These are phyloP conservation scores for Agaricus blazei DNA, from an alignment of 768 basidiomycete species.

Conservation along the genomic window DNA sequence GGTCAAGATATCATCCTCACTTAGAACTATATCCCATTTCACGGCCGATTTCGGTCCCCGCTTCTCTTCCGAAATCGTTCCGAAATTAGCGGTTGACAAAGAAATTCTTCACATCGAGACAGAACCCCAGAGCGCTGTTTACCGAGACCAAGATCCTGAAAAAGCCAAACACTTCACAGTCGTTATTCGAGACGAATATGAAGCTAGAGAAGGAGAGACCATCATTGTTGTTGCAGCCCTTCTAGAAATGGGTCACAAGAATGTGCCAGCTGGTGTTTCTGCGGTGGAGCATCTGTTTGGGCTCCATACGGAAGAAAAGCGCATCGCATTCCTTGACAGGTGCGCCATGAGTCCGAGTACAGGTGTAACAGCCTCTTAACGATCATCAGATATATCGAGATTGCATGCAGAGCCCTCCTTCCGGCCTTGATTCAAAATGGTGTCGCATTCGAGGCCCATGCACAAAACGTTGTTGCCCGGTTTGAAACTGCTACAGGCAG, in stretches of 20 bases:
- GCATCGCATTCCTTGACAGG: conserved; percentile 41
- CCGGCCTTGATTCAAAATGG: conserved; percentile 50
- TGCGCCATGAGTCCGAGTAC: conserved; percentile 14
- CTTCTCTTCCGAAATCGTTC: conserved; percentile 45
- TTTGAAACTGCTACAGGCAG: conserved; percentile 36
- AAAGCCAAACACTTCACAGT: conserved; percentile 49
- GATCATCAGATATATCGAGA: conserved; percentile 37
- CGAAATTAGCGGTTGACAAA: conserved; percentile 39
- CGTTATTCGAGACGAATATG: conserved; percentile 39
- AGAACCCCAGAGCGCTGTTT: conserved; percentile 48
- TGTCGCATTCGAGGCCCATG: conserved; percentile 59
- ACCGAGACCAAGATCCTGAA: conserved; percentile 35
- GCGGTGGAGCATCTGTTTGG: conserved; percentile 41
- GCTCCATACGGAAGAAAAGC: conserved; percentile 42
- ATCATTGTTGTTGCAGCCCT: conserved; percentile 48
- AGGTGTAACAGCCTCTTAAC: neutral
- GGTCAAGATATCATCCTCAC: conserved; percentile 52
- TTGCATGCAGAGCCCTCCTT: conserved; percentile 47
- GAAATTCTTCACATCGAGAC: conserved; percentile 37
- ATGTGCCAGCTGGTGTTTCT: conserved; percentile 34
- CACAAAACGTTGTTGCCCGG: conserved; percentile 50
- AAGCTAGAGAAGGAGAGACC: conserved; percentile 33
- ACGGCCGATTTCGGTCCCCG: conserved; percentile 54
- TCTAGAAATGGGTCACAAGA: conserved; percentile 46
- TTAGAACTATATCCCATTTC: conserved; percentile 56